phyloP scores from a whole-genome alignment of 2,329 filamentous ascomycete species.

The Pseudopithomyces maydicus region DNA sequence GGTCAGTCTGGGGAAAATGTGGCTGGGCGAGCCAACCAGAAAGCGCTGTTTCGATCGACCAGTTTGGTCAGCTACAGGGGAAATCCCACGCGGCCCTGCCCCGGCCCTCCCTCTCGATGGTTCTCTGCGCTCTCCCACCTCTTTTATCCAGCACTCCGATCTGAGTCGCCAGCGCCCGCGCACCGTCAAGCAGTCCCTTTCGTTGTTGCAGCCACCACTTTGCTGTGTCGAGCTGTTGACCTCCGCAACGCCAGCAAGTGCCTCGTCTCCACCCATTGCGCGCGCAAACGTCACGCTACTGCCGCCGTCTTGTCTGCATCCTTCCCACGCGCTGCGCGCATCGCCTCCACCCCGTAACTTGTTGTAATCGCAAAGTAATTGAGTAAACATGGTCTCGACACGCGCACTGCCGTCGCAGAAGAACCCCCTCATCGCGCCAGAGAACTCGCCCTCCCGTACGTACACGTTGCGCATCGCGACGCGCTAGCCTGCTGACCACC shows the following conservation, averaged over 20 bases:
- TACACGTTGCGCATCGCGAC: slow-evolving; percentile 37
- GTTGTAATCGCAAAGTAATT: slow-evolving; percentile 18
- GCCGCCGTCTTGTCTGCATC: slow-evolving; percentile 13
- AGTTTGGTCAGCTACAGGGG: neutral
- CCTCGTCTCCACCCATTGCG: slow-evolving; percentile 14
- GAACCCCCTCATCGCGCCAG: slow-evolving; percentile 68
- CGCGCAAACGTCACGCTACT: slow-evolving; percentile 17
- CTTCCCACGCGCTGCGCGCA: slow-evolving; percentile 35
- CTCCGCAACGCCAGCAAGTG: slow-evolving; percentile 11
- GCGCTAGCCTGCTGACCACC: slow-evolving; percentile 31
- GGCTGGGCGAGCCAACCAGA: slow-evolving; percentile 13
- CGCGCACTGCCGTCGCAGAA: slow-evolving; percentile 63
- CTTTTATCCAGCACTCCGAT: slow-evolving; percentile 1
- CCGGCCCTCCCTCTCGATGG: neutral
- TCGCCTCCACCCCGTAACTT: slow-evolving; percentile 15
- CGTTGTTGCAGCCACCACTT: slow-evolving; percentile 15
- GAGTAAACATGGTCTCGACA: slow-evolving; percentile 38
- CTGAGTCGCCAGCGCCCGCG: slow-evolving; percentile 7
- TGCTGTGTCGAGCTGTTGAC: slow-evolving; percentile 16
- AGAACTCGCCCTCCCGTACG: slow-evolving; percentile 69
- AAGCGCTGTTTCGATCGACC: slow-evolving; percentile 2
- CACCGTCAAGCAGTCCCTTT: neutral
- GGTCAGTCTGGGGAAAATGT: slow-evolving; percentile 16
- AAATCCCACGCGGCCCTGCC: neutral
- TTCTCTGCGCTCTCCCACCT: slow-evolving; percentile 9